Evolutionary conservation across 2,329 filamentous ascomycete species (phyloP).

Genomic region (Aspergillus quadricinctus): DNA sequence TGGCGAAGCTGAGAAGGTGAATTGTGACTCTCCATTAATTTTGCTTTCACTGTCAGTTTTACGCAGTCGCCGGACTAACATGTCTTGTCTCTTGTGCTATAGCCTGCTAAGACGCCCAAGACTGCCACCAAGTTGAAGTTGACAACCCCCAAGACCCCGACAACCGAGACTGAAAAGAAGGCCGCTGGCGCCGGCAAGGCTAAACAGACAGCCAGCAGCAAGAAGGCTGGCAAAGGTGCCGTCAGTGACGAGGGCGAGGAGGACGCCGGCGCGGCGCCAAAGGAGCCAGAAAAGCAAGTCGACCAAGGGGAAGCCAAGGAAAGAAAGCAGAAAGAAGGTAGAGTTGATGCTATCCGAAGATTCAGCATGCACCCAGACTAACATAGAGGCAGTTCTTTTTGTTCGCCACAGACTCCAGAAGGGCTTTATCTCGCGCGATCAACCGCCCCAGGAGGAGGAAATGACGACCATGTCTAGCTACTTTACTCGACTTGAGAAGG

Average conservation of each 20-base stretch:
- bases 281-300: conserved; percentile 49
- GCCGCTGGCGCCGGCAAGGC: conserved; percentile 51
- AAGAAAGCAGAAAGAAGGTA: conserved; percentile 57
- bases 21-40: conserved; percentile 15
- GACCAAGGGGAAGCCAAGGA: conserved; percentile 52
- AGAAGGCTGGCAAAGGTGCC: conserved; percentile 55
- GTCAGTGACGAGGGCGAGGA: conserved; percentile 57
- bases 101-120: conserved; percentile 65
- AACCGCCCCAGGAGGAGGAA: conserved; percentile 73
- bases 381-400: conserved; percentile 64
- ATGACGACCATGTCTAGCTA: conserved; percentile 44
- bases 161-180: conserved; percentile 44
- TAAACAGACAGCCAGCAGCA: conserved; percentile 51
- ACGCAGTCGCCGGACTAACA: conserved; percentile 1
- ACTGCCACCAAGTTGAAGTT: conserved; percentile 50
- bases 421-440: conserved; percentile 80
- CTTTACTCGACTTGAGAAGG: conserved; percentile 68
- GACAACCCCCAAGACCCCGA: conserved; percentile 56
- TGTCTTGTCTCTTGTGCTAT: conserved; percentile 22
- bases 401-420: conserved; percentile 93
- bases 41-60: background rate
- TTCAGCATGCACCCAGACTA: conserved; percentile 6
- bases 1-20: conserved; percentile 67
- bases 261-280: conserved; percentile 52
- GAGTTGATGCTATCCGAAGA: conserved; percentile 7